Conservation (phyloP, 441 rosid genomes). For the Viola pubescens region DNA sequence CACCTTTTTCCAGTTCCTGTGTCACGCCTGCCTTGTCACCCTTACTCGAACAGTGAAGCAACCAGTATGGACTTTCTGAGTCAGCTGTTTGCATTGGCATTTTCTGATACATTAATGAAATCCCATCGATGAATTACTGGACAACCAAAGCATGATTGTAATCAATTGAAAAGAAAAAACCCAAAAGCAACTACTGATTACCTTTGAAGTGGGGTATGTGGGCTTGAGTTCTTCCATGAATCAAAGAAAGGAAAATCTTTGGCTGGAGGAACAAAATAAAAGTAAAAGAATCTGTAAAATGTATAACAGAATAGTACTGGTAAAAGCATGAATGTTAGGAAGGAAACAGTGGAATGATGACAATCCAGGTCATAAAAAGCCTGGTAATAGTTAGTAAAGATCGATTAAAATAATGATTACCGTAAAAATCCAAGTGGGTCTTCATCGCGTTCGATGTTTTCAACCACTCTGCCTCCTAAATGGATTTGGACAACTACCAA, state of each 20-base stretch:
- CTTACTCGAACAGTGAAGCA: constrained; percentile 45
- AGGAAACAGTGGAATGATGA: too few species aligned
- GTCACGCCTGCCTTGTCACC: constrained; percentile 45
- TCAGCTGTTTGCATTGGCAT: constrained; percentile 19
- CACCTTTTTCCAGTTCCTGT: constrained; percentile 45
- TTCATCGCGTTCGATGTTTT: constrained; percentile 6
- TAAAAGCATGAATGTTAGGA: too few species aligned
- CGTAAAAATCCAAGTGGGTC: constrained; percentile 12
- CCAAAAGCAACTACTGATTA: background rate
- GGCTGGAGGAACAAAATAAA: background rate
- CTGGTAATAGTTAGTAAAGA: background rate
- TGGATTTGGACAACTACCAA: background rate
- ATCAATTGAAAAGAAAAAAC: background rate
- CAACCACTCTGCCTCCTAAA: constrained; percentile 13
- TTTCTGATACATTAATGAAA: constrained; percentile 17
- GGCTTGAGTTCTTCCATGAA: constrained; percentile 17
- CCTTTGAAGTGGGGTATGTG: constrained; percentile 3
- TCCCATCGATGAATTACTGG: background rate
- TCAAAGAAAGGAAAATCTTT: constrained; percentile 4
- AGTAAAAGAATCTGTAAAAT: too few species aligned
- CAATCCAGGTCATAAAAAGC: too few species aligned
- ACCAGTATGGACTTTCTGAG: constrained; percentile 38
- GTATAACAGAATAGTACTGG: too few species aligned
- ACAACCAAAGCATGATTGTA: background rate
- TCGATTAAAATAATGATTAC: background rate